Percentiles rank a stretch among this genome's conserved stretches.
Evolutionary conservation across 2,329 filamentous ascomycete species (phyloP).

Genomic region (Penicillium paneum): DNA sequence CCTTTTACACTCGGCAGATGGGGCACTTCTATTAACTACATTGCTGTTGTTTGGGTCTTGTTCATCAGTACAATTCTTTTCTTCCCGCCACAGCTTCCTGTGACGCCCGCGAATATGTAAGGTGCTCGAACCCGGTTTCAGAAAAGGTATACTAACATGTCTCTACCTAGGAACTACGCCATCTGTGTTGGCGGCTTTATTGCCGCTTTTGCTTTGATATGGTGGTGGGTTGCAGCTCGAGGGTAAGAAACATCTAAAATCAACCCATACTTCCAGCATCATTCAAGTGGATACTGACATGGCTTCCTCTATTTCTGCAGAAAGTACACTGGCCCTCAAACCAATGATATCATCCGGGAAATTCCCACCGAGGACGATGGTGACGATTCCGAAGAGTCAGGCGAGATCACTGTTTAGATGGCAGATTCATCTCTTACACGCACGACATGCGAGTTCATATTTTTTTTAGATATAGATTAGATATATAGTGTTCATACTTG

Average conservation of each 20-base stretch:
- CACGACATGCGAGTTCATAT: background rate
- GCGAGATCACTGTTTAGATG: slow-evolving; percentile 9
- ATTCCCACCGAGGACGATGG: slow-evolving; percentile 33
- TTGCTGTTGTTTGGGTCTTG: slow-evolving; percentile 59
- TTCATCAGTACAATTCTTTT: slow-evolving; percentile 63
- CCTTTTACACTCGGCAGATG: slow-evolving; percentile 57
- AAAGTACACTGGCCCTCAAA: slow-evolving; percentile 59
- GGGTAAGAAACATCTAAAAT: slow-evolving; percentile 32
- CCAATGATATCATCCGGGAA: slow-evolving; percentile 48
- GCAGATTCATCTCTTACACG: background rate
- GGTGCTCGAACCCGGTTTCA: background rate
- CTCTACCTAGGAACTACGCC: slow-evolving; percentile 46
- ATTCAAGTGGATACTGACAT: slow-evolving; percentile 2
- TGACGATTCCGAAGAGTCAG: slow-evolving; percentile 18
- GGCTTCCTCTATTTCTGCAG: slow-evolving; percentile 30
- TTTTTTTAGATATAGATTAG: background rate
- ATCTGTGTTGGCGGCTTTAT: slow-evolving; percentile 47
- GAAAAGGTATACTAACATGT: background rate
- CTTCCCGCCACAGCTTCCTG: slow-evolving; percentile 49
- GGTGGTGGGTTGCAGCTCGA: slow-evolving; percentile 47
- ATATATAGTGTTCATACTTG: background rate
- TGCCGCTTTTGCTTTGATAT: slow-evolving; percentile 49
- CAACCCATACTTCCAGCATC: background rate
- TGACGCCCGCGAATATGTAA: slow-evolving; percentile 51
- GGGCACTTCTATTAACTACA: slow-evolving; percentile 54